Evolutionary conservation across 108 stramenopile species (phyloP), one percentile per base, ranked within the genome.

Genomic region (Cyclostephanos invisitatus): DNA sequence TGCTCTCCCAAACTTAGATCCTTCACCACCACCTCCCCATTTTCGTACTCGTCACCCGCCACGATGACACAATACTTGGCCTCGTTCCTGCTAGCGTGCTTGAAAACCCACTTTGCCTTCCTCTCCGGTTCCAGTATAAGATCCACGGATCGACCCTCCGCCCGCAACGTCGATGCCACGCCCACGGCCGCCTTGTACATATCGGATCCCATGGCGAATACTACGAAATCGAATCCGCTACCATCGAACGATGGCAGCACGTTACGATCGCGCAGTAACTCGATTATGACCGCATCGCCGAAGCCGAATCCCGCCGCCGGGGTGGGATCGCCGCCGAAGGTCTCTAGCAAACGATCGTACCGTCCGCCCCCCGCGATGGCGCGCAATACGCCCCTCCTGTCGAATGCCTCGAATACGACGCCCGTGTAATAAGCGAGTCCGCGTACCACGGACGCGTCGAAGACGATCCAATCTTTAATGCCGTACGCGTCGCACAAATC

Each of bases 251-350:
- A 88, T 20, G 98, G 98, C 21, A 99, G 73, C 0, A 97, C 74
- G 49, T 87, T 70, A 46, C 94, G 86, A 24, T 95, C 95, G 66
- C 93, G 91, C 28, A 99, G 72, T 35, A 99, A 80, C 63, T 99
- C 98, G 7, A 98, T 92, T 73, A 99, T 97, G 1, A 99, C 98
- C 22, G 98, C 98, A 83, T 99, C 98, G 14, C 98, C 97, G 72
- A 99, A 98, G 27, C 98, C 98, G 81, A 99, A 99, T 24, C 98
- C 98, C 32, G 85, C 96, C 17, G 98, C 98, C 6, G 98, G 97
- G 4, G 95, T 89, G 5, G 93, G 83, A 25, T 98, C 93, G 5
- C 95, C 97, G 6, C 98, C 98, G 74, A 97, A 97, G 0, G 94
- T 95, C 80, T 98, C 95, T 51, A 99, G 66, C 7, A 99, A 82